Base-by-base conservation (phyloP, 1,284 basidiomycete genomes). In the Marasmius oreades region DNA sequence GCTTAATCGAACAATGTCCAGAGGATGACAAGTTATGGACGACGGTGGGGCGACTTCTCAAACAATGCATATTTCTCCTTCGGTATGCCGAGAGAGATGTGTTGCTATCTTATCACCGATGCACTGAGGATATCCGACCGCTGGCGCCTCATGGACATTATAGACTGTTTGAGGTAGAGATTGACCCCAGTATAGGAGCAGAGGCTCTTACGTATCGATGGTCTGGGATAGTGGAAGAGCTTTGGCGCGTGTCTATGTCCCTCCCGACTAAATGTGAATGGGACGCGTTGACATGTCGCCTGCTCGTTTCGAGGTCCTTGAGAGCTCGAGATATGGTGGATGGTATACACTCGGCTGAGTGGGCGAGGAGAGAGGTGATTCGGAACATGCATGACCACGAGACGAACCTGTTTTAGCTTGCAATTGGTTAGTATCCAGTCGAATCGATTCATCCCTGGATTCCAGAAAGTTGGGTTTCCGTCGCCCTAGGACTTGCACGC, bases 231-330 rank as follows among this genome's bases (percentile, higher is more conserved):
- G 77, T 88, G 1, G 82, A 86, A 61, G 64, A 65, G 7, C 73
- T 92, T 3, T 90, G 86, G 84, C 74, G 78, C 23, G 72, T 76
- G 0, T 68, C 76, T 10, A 84, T 88, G 81, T 63, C 66, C 0
- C 55, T 76, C 2, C 65, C 73, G 0, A 55, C 59, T 11, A 73
- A 66, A 50, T 60, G 63, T 5, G 68, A 71, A 4, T 89, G 86
- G 85, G 78, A 79, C 57, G 69, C 63, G 22, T 64, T 87, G 55
- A 82, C 80, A 2, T 68, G 69, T 47, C 73, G 84, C 57, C 55
- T 88, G 55, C 63, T 91, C 42, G 56, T 85, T 12, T 86, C 82
- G 80, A 73, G 81, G 61, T 69, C 75, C 0, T 60, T 79, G 20
- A 70, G 68, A 1, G 78, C 78, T 2, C 64, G 64, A 3, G 70